Conservation (phyloP, 1,139 yeast species). For the Sugiyamaella pinicola region DNA sequence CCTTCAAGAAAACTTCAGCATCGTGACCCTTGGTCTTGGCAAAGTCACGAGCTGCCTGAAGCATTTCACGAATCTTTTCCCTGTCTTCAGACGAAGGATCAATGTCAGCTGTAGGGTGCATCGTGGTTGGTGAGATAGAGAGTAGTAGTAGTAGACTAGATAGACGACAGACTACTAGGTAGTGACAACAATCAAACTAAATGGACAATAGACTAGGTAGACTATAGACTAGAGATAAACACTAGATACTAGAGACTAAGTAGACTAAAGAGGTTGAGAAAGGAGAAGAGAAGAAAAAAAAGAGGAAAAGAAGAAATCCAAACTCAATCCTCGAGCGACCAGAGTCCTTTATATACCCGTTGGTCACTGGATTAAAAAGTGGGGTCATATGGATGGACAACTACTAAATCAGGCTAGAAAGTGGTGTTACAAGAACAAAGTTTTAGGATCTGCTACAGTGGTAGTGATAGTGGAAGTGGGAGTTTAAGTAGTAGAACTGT, state of each 20-base stretch:
- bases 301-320: slow-evolving; percentile 4
- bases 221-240: neutral
- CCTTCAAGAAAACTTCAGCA: slow-evolving; percentile 29
- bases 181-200: too few relatives aligned
- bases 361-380: slow-evolving; percentile 7
- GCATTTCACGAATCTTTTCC: slow-evolving; percentile 31
- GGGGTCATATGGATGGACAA: slow-evolving; percentile 11
- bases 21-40: slow-evolving; percentile 29
- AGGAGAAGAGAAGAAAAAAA: neutral
- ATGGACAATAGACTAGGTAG: neutral
- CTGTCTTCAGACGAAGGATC: slow-evolving; percentile 35
- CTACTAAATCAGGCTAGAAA: slow-evolving; percentile 9
- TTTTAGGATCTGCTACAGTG: neutral
- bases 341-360: slow-evolving; percentile 2
- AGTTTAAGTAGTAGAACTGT: too few relatives aligned
- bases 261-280: neutral
- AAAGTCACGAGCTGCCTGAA: slow-evolving; percentile 27
- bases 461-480: too few relatives aligned
- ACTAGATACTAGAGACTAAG: neutral
- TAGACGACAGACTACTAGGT: too few relatives aligned
- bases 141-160: neutral
- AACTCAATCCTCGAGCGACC: neutral
- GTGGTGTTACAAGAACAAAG: slow-evolving; percentile 9
- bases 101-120: slow-evolving; percentile 33
- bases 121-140: slow-evolving; percentile 5